phyloP scores from a whole-genome alignment of 768 basidiomycete genomes.

The Cubamyces lactineus region DNA sequence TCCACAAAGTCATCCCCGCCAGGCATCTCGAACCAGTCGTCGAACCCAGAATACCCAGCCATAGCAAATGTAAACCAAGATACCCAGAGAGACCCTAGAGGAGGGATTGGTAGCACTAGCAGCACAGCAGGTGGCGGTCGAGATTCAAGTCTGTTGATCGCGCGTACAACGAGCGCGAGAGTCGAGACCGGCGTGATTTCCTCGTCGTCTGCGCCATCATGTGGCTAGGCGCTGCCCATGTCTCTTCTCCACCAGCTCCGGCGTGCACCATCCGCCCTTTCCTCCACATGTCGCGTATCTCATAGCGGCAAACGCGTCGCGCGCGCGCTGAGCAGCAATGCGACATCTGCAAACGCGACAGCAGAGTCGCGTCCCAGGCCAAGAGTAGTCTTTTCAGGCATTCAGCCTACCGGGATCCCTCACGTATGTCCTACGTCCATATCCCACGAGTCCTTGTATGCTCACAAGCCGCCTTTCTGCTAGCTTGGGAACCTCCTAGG shows the following conservation, averaged over 20 bases:
- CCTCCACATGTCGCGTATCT: conserved; percentile 4
- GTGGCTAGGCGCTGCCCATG: conserved; percentile 13
- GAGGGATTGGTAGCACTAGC: background rate
- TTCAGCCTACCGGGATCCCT: conserved; percentile 91
- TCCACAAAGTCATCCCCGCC: conserved; percentile 66
- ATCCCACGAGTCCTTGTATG: background rate
- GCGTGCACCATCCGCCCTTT: background rate
- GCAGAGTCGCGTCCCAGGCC: conserved; percentile 7
- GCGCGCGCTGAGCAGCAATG: background rate
- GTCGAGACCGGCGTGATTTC: background rate
- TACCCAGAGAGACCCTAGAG: conserved; percentile 2
- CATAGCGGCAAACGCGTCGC: background rate
- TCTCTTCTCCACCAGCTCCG: conserved; percentile 22
- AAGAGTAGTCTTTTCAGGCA: conserved; percentile 80
- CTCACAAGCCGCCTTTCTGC: conserved; percentile 10
- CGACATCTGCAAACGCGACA: background rate
- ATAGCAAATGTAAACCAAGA: background rate
- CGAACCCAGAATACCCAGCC: conserved; percentile 22
- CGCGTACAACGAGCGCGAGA: conserved; percentile 1
- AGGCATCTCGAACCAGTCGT: conserved; percentile 43
- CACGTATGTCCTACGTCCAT: conserved; percentile 58
- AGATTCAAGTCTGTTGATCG: conserved; percentile 7
- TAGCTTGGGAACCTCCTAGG: conserved; percentile 95
- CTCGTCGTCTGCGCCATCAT: background rate
- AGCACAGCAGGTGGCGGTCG: background rate